Base-by-base conservation (phyloP, 2,329 filamentous ascomycete genomes). In the Microdochium trichocladiopsis region DNA sequence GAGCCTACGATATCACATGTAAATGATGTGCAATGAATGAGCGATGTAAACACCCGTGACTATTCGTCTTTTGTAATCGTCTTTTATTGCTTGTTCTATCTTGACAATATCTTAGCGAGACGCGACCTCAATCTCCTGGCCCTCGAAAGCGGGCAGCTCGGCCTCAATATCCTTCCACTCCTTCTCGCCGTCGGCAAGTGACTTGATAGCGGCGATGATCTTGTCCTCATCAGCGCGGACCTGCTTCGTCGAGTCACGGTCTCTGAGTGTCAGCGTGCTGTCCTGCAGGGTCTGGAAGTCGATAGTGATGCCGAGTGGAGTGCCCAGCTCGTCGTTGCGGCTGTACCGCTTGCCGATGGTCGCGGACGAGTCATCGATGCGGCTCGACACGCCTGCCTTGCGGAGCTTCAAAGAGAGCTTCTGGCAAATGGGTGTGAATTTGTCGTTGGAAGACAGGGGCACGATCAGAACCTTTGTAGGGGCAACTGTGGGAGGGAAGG, bases 271-370 rank as follows among this genome's bases (percentile, higher is more conserved):
- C 65, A 95, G 82, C 8, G 87, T 88, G 66, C 83, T 83, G 68
- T 96, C 91, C 71, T 95, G 84, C 60, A 96, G 76, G 48, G 90
- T 95, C 77, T 97, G 90, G 80, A 96, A 97, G 70, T 97, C 93
- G 55, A 97, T 83, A 0, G 93, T 97, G 69, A 97, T 86, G 66
- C 91, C 93, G 58, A 96, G 86, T 8, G 93, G 90, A 47, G 94
- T 97, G 63, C 93, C 94, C 54, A 96, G 82, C 74, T 97, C 93
- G 70, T 97, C 93, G 68, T 96, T 96, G 63, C 94, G 86, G 66
- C 88, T 85, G 72, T 95, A 97, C 51, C 93, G 87, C 79, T 95
- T 96, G 68, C 93, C 93, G 61, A 97, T 97, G 57, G 86, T 91
- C 56, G 92, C 91, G 25, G 87, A 90, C 14, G 90, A 95, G 69